Evolutionary conservation across 495 filamentous ascomycete species (phyloP).

Genomic region (Lindgomyces ingoldianus): DNA sequence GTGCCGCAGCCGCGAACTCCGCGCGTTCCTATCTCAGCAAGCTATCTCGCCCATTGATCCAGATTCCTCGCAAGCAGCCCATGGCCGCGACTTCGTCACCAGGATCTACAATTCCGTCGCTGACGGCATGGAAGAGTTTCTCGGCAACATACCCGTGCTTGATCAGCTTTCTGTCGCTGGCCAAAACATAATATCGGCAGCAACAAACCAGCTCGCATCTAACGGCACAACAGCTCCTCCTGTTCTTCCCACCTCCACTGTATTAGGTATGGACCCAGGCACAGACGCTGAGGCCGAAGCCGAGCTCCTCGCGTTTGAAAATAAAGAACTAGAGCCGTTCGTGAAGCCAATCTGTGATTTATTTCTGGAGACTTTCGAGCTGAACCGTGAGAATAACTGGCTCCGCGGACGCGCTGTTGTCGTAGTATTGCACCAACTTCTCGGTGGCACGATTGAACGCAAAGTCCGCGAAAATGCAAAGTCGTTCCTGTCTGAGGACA

Average conservation of each 20-base stretch:
- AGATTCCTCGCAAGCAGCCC: conserved; percentile 49
- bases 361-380: conserved; percentile 93
- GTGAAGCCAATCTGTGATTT: conserved; percentile 98
- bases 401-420: conserved; percentile 93
- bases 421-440: conserved; percentile 70
- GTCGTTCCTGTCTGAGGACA: conserved; percentile 70
- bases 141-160: conserved; percentile 91
- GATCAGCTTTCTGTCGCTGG: conserved; percentile 92
- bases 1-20: conserved; percentile 87
- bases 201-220: conserved; percentile 69
- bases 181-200: conserved; percentile 88
- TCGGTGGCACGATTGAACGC: conserved; percentile 87
- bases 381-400: conserved; percentile 92
- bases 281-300: conserved; percentile 89
- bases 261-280: conserved; percentile 31
- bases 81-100: conserved; percentile 87
- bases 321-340: conserved; percentile 86
- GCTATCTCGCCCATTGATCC: conserved; percentile 58
- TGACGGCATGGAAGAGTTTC: conserved; percentile 97
- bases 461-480: conserved; percentile 82
- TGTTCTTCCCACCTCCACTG: conserved; percentile 6
- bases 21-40: conserved; percentile 90
- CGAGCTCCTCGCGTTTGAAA: conserved; percentile 90
- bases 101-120: conserved; percentile 94
- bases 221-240: conserved; percentile 42